Percentiles rank a stretch among this genome's conserved stretches.
Evolutionary conservation across 163 green algal species (phyloP).

Genomic region (Botryococcus braunii): DNA sequence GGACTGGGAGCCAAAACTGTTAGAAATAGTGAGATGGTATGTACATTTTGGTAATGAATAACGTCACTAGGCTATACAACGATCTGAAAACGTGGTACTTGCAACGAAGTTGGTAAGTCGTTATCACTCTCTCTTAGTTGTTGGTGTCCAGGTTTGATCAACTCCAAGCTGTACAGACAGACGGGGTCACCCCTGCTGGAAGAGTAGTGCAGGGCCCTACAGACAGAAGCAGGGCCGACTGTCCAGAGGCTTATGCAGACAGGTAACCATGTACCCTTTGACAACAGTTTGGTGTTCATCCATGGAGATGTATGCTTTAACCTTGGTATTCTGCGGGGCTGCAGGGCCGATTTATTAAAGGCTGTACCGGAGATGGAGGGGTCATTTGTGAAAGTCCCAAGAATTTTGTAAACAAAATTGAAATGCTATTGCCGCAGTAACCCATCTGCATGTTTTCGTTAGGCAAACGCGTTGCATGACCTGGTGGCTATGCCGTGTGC

Average conservation of each 20-base stretch:
- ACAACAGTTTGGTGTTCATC: slow-evolving; percentile 4
- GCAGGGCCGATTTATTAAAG: slow-evolving; percentile 25
- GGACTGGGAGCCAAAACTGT: slow-evolving; percentile 64
- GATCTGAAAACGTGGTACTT: neutral
- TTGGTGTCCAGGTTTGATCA: slow-evolving; percentile 55
- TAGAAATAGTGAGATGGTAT: slow-evolving; percentile 65
- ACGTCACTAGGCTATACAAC: neutral
- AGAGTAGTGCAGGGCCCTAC: no score
- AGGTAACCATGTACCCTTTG: slow-evolving; percentile 22
- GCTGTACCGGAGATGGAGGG: slow-evolving; percentile 34
- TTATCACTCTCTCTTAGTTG: no score
- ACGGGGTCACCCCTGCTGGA: slow-evolving; percentile 48
- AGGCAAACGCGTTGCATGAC: no score
- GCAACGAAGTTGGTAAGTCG: neutral
- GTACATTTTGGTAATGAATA: neutral
- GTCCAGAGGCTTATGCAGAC: slow-evolving; percentile 36
- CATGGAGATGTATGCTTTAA: neutral
- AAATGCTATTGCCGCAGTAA: no score
- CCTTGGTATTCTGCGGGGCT: neutral
- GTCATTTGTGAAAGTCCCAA: slow-evolving; percentile 48
- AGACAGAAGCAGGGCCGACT: slow-evolving; percentile 26
- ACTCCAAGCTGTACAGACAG: slow-evolving; percentile 60
- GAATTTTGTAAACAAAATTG: no score
- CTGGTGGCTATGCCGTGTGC: no score
- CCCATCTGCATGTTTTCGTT: no score